Percentiles rank a stretch among this genome's conserved stretches.
These are phyloP conservation scores for Ophiosphaerella narmari DNA, from an alignment of 2,329 filamentous ascomycete genomes.

Conservation along the genomic window DNA sequence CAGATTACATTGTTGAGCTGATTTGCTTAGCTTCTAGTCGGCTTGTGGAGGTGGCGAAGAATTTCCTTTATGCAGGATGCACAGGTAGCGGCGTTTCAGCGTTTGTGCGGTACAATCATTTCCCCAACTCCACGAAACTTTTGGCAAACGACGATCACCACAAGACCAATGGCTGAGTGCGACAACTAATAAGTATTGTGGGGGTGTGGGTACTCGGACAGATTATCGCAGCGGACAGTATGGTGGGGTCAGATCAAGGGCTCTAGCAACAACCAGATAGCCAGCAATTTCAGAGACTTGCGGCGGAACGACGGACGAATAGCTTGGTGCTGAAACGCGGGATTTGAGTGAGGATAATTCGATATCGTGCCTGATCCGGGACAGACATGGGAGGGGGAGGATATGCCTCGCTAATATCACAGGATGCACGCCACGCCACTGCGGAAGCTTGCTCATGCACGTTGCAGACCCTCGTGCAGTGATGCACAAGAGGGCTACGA, in stretches of 20 bases:
- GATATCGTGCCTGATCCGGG: slow-evolving; percentile 11
- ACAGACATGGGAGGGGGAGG: slow-evolving; percentile 10
- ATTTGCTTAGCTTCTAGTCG: background rate
- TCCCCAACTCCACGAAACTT: slow-evolving; percentile 4
- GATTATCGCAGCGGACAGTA: too few species aligned
- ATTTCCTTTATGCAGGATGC: background rate
- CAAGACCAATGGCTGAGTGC: background rate
- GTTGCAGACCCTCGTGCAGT: slow-evolving; percentile 16
- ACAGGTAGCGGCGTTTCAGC: slow-evolving; percentile 3
- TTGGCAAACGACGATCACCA: slow-evolving; percentile 3
- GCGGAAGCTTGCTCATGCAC: slow-evolving; percentile 34
- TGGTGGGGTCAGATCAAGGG: too few species aligned
- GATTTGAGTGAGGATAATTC: slow-evolving; percentile 15
- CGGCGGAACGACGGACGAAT: background rate
- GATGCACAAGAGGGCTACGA: slow-evolving; percentile 30
- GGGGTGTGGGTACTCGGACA: background rate
- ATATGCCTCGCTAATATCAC: slow-evolving; percentile 9
- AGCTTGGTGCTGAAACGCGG: slow-evolving; percentile 6
- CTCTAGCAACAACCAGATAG: too few species aligned
- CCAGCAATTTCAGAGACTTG: too few species aligned
- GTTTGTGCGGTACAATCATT: background rate
- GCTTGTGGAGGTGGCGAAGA: background rate
- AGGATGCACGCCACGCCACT: slow-evolving; percentile 12
- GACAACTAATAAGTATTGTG: background rate
- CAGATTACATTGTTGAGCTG: background rate